Evolutionary conservation across 2,329 filamentous ascomycete species (phyloP).

Genomic region (Aureobasidium sp.): DNA sequence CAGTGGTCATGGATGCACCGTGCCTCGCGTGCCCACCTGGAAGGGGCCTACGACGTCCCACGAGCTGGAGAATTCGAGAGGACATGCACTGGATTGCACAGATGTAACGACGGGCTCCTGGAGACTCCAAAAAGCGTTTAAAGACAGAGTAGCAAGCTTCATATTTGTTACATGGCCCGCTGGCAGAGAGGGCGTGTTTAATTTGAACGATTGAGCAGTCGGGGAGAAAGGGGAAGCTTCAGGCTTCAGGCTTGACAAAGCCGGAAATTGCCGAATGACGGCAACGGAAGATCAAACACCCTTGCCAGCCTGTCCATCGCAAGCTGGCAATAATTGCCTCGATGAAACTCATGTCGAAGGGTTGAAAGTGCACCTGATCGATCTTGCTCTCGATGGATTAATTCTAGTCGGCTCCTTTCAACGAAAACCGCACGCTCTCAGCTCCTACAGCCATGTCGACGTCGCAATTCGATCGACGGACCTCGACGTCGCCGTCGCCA

Average conservation of each 20-base stretch:
- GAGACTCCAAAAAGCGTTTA: background rate
- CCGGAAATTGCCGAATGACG: slow-evolving; percentile 4
- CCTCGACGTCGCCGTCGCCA: slow-evolving; percentile 15
- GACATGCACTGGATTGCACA: background rate
- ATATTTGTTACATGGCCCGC: background rate
- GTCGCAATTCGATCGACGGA: slow-evolving; percentile 14
- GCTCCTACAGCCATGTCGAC: background rate
- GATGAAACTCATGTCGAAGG: background rate
- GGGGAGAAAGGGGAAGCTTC: background rate
- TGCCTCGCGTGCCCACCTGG: slow-evolving; percentile 50
- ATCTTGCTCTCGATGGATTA: background rate
- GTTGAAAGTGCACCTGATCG: background rate
- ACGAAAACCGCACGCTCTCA: background rate
- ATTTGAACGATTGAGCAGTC: background rate
- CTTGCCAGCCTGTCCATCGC: background rate
- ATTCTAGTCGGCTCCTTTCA: background rate
- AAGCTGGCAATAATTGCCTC: background rate
- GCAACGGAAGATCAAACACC: slow-evolving; percentile 3
- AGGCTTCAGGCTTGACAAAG: background rate
- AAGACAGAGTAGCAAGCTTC: background rate
- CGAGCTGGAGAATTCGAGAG: slow-evolving; percentile 25
- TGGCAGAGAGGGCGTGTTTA: background rate
- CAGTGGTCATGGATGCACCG: slow-evolving; percentile 15
- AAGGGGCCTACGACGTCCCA: slow-evolving; percentile 51
- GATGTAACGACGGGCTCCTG: background rate